Evolutionary conservation across 768 basidiomycete genomes (phyloP).

Genomic region (Leccinum truebloodii): DNA sequence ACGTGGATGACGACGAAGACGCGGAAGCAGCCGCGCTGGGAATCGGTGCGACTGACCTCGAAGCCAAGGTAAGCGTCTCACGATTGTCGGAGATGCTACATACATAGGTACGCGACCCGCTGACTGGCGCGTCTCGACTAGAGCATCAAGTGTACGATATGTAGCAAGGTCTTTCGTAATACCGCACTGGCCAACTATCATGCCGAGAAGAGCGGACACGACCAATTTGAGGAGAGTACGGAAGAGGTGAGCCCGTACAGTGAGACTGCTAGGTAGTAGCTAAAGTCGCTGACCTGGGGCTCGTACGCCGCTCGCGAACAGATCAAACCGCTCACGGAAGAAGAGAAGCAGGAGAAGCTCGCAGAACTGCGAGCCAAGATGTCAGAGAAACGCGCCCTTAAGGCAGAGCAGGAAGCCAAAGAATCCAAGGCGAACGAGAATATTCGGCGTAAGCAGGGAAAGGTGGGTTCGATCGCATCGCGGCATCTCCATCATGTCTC

Average conservation of each 20-base stretch:
- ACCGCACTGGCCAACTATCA: constrained; percentile 90
- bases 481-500: constrained; percentile 1
- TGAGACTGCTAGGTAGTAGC: not conserved
- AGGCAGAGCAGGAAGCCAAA: constrained; percentile 70
- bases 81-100: constrained; percentile 4
- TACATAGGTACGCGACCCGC: not conserved
- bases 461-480: constrained; percentile 41
- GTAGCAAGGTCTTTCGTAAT: constrained; percentile 84
- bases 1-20: constrained; percentile 68
- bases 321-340: constrained; percentile 95
- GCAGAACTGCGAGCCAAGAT: constrained; percentile 79
- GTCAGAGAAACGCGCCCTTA: constrained; percentile 73
- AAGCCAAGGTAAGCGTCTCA: constrained; percentile 56
- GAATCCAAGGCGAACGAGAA: constrained; percentile 75
- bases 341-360: constrained; percentile 83
- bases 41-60: constrained; percentile 44
- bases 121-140: constrained; percentile 22
- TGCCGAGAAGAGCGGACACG: constrained; percentile 93
- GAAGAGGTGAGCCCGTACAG: constrained; percentile 69
- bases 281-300: not conserved
- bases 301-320: constrained; percentile 27
- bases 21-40: constrained; percentile 58
- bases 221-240: constrained; percentile 92
- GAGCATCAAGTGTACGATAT: constrained; percentile 85
- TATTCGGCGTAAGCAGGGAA: constrained; percentile 83